Base-by-base conservation (phyloP, 2,329 filamentous ascomycete species). In the Stagonosporopsis chrysanthemi region DNA sequence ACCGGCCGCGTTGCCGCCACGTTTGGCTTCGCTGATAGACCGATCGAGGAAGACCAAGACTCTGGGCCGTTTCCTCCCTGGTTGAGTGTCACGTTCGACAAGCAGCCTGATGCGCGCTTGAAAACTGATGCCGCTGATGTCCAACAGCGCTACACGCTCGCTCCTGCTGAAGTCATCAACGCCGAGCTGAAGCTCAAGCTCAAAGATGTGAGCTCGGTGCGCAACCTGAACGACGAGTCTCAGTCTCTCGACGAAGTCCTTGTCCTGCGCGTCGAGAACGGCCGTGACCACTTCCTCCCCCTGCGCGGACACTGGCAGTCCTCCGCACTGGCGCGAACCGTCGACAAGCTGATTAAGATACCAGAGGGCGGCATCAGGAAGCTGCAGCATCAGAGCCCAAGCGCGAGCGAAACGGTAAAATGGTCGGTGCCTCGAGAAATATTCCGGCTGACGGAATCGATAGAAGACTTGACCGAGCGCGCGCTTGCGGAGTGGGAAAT, bases 231-330 rank as follows among this genome's bases (percentile, higher is more conserved):
- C 64, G 82, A 89, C 51, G 86, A 85, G 15, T 80, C 82, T 1
- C 73, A 81, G 4, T 80, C 79, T 7, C 79, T 99, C 0, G 94
- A 98, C 61, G 92, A 98, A 63, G 88, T 99, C 3, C 81, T 99
- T 7, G 89, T 99, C 2, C 82, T 99, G 8, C 88, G 92, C 0
- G 90, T 99, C 5, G 83, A 87, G 11, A 86, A 89, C 49, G 96
- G 96, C 0, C 85, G 92, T 44, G 95, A 99, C 68, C 90, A 98
- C 71, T 99, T 99, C 72, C 86, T 99, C 36, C 89, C 92, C 0
- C 82, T 97, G 0, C 87, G 85, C 23, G 95, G 86, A 0, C 80
- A 78, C 1, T 99, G 95, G 94, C 80, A 89, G 3, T 90, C 90
- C 8, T 92, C 91, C 0, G 90, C 88, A 66, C 90, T 98, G 45